Base-by-base conservation (phyloP, 768 basidiomycete genomes). In the Macrolepiota dolichaula region DNA sequence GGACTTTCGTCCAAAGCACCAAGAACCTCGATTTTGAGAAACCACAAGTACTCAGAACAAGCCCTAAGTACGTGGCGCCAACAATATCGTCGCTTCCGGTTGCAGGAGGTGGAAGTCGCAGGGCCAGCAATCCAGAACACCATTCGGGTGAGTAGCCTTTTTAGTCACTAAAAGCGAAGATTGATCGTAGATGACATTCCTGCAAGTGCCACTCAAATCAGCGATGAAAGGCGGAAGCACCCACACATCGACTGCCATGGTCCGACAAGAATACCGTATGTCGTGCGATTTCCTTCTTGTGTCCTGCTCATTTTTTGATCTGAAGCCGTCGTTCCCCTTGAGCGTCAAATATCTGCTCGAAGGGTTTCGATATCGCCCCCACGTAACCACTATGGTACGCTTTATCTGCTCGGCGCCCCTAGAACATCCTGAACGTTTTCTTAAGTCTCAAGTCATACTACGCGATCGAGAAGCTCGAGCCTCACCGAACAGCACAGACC, bases 201-300 rank as follows among this genome's bases (percentile, higher is more conserved):
- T 12, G 17, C 29, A 24, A 61, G 59, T 37, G 59, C 59, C 52
- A 50, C 59, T 61, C 52, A 61, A 61, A 36, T 61, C 59, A 29
- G 59, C 59, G 19, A 17, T 61, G 52, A 61, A 61, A 38, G 37
- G 53, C 35, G 47, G 53, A 44, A 27, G 22, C 44, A 6, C 22
- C 46, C 59, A 47, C n/a, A 53, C 32, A 29, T 54, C 52, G 17
- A 47, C 51, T 15, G 51, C 51, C 4, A 29, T 35, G 42, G 53
- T 49, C 29, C 53, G 40, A 51, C 59, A 61, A 32, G 59, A 61
- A 61, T 61, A 54, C 44, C 52, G 59, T 61, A 50, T 15, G 59
- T 55, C 32, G 27, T n/a, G 38, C 9, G 25, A 24, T 1, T 36
- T 51, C 12, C 49, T 25, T 49, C 49, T 46, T 44, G 19, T 37